These are phyloP conservation scores for Pythium chondricola DNA, from an alignment of 352 stramenopile species.

Conservation along the genomic window DNA sequence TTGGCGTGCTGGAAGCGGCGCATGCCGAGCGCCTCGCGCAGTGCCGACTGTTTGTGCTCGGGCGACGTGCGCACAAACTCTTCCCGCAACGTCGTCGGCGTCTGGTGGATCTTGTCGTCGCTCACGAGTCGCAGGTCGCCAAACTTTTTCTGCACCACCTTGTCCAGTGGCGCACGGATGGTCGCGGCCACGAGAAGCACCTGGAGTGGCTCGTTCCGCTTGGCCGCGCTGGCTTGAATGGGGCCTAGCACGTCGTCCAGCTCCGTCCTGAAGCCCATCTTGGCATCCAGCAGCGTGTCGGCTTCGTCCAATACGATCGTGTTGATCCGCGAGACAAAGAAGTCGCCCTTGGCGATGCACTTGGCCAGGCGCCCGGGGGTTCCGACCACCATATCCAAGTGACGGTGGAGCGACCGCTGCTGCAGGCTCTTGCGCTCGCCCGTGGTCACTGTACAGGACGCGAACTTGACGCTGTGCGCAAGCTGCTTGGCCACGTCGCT, in stretches of 20 bases:
- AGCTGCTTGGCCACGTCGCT: slow-evolving; percentile 58
- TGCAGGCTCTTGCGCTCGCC: slow-evolving; percentile 31
- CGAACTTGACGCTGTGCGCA: slow-evolving; percentile 63
- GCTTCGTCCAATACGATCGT: slow-evolving; percentile 75
- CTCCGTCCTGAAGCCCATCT: slow-evolving; percentile 76
- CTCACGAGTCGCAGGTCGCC: slow-evolving; percentile 50
- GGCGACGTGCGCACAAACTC: slow-evolving; percentile 59
- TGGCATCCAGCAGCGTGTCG: slow-evolving; percentile 74
- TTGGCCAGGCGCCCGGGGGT: slow-evolving; percentile 71
- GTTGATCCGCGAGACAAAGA: slow-evolving; percentile 70
- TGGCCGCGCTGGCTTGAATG: slow-evolving; percentile 59
- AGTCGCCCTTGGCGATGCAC: slow-evolving; percentile 58
- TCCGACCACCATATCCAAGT: slow-evolving; percentile 62
- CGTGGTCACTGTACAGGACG: slow-evolving; percentile 56
- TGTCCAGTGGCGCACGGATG: slow-evolving; percentile 56
- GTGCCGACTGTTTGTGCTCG: slow-evolving; percentile 60
- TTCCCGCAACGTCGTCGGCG: slow-evolving; percentile 46
- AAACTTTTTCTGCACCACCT: slow-evolving; percentile 71
- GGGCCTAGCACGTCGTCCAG: slow-evolving; percentile 61
- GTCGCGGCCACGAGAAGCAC: slow-evolving; percentile 70
- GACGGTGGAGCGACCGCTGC: slow-evolving; percentile 18
- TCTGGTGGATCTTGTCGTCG: slow-evolving; percentile 66
- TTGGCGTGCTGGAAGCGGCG: slow-evolving; percentile 36
- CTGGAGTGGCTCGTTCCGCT: slow-evolving; percentile 49
- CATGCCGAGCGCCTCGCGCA: slow-evolving; percentile 49